Conservation (phyloP, 1,284 basidiomycete genomes). For the Megacollybia platyphylla region DNA sequence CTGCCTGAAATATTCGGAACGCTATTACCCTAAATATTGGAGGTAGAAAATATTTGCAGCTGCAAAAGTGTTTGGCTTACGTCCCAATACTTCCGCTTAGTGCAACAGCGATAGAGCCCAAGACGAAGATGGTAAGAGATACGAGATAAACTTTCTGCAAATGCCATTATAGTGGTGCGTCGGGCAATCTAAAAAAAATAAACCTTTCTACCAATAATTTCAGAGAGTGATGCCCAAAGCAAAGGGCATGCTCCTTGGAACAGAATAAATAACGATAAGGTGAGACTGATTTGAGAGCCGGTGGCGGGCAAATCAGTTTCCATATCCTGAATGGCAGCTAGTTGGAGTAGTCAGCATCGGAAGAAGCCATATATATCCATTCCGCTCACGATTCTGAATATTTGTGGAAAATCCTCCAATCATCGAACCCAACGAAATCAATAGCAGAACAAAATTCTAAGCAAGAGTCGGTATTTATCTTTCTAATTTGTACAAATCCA, state of each 20-base stretch:
- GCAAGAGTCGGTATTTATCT: not conserved
- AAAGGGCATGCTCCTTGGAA: slow-evolving; percentile 57
- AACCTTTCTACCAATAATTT: slow-evolving; percentile 74
- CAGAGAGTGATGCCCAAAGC: slow-evolving; percentile 62
- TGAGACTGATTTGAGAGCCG: slow-evolving; percentile 58
- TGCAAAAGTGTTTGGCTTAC: slow-evolving; percentile 14
- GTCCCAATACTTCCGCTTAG: slow-evolving; percentile 42
- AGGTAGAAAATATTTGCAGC: not conserved
- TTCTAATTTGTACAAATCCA: slow-evolving; percentile 10
- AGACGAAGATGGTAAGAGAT: slow-evolving; percentile 45
- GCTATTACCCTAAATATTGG: slow-evolving; percentile 41
- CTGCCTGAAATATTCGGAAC: slow-evolving; percentile 59
- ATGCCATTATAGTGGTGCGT: slow-evolving; percentile 3
- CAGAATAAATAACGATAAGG: slow-evolving; percentile 68
- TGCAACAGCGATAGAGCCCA: slow-evolving; percentile 57
- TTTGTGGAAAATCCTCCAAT: slow-evolving; percentile 58
- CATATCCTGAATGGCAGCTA: slow-evolving; percentile 59
- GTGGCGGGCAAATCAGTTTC: slow-evolving; percentile 52
- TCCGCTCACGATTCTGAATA: slow-evolving; percentile 52
- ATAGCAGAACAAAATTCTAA: slow-evolving; percentile 41
- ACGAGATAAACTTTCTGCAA: slow-evolving; percentile 51
- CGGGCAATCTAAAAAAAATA: slow-evolving; percentile 8
- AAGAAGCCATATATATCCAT: not conserved
- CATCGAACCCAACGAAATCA: slow-evolving; percentile 49
- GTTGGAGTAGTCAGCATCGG: slow-evolving; percentile 5